These are phyloP conservation scores for Penicillium sp. DNA, from an alignment of 2,329 filamentous ascomycete species.

Conservation along the genomic window DNA sequence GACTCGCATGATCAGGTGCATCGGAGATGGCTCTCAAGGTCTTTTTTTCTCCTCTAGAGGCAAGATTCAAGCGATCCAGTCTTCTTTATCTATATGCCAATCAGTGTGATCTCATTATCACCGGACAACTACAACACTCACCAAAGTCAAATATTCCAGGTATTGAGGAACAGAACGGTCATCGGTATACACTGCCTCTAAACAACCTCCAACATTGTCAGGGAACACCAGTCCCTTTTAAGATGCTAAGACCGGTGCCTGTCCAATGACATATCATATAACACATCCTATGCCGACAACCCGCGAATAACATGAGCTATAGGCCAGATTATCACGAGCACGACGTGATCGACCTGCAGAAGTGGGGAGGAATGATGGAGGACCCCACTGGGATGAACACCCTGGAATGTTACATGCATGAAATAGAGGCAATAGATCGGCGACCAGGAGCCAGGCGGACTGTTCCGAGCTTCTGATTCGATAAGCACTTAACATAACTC, in stretches of 20 bases:
- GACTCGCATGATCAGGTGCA: constrained; percentile 6
- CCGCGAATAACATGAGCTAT: background rate
- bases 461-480: background rate
- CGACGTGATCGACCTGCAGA: background rate
- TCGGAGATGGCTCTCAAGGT: background rate
- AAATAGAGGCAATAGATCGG: background rate
- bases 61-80: background rate
- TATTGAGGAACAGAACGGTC: background rate
- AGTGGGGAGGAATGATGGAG: background rate
- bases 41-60: no score
- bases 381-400: background rate
- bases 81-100: constrained; percentile 1
- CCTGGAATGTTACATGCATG: constrained; percentile 2
- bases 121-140: background rate
- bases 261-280: background rate
- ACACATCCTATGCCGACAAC: background rate
- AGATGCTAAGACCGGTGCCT: background rate
- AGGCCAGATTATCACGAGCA: background rate
- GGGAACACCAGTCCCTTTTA: background rate
- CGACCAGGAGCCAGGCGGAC: background rate
- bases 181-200: background rate
- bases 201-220: background rate
- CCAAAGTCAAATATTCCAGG: background rate
- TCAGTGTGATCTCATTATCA: constrained; percentile 4
- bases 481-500: background rate